These are phyloP conservation scores for Gossypium laxum DNA, from an alignment of 441 rosid genomes.

Conservation along the genomic window DNA sequence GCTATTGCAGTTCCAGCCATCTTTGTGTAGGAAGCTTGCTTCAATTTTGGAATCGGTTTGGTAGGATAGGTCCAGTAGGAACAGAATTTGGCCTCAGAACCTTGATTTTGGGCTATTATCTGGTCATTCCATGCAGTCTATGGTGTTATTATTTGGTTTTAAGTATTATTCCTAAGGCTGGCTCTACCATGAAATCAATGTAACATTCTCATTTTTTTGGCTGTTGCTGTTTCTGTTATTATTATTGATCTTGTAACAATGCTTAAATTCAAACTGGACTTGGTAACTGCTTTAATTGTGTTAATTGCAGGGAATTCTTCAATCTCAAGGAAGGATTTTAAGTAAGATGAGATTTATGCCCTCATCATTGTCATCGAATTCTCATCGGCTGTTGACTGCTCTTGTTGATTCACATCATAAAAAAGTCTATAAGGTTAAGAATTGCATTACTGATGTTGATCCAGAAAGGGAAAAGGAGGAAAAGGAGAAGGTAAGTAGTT, in stretches of 20 bases:
- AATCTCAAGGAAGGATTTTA: conserved; percentile 88
- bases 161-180: neutral
- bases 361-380: conserved; percentile 79
- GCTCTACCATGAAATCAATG: neutral
- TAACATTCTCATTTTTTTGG: neutral
- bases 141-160: neutral
- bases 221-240: neutral
- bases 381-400: conserved; percentile 83
- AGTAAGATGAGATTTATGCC: conserved; percentile 95
- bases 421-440: conserved; percentile 74
- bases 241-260: neutral
- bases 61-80: neutral
- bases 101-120: neutral
- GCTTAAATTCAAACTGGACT: neutral
- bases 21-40: neutral
- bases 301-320: conserved; percentile 75
- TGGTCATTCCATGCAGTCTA: neutral
- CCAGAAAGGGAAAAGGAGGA: conserved; percentile 97
- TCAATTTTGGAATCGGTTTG: neutral
- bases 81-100: neutral
- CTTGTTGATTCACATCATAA: conserved; percentile 89
- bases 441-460: conserved; percentile 89
- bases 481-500: conserved; percentile 67
- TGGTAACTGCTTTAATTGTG: conserved; percentile 1
- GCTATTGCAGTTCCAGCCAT: neutral